Conservation (phyloP, 345 rosid genomes). For the Laguncularia racemosa region DNA sequence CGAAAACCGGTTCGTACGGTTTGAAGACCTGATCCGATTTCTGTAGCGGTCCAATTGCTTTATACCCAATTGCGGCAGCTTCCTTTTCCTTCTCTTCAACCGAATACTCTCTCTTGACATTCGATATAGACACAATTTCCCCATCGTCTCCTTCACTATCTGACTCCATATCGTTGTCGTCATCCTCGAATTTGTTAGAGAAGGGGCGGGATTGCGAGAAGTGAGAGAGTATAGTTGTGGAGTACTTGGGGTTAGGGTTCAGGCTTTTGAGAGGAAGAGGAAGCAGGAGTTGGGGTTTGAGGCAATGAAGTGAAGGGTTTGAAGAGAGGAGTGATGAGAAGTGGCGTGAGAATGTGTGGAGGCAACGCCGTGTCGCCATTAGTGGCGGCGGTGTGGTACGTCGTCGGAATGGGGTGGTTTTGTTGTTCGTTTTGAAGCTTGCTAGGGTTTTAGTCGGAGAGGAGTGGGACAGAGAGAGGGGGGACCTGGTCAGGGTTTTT, state of each 20-base stretch:
- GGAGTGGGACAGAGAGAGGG: too few relatives aligned
- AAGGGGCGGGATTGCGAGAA: slow-evolving; percentile 30
- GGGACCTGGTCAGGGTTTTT: too few relatives aligned
- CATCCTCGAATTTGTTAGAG: slow-evolving; percentile 27
- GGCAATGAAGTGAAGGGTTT: slow-evolving; percentile 13
- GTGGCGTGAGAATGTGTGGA: slow-evolving; percentile 45
- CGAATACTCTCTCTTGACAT: slow-evolving; percentile 42
- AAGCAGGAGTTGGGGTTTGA: slow-evolving; percentile 1
- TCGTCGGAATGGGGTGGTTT: too few relatives aligned
- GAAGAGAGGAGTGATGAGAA: slow-evolving; percentile 27
- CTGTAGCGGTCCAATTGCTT: slow-evolving; percentile 60
- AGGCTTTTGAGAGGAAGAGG: slow-evolving; percentile 13
- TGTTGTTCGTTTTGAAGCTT: too few relatives aligned
- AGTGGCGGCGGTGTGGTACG: background rate
- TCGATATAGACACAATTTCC: slow-evolving; percentile 20
- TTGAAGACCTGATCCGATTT: slow-evolving; percentile 53
- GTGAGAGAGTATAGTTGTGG: slow-evolving; percentile 7
- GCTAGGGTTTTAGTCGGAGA: too few relatives aligned
- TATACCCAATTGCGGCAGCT: slow-evolving; percentile 83
- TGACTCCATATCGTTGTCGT: slow-evolving; percentile 4
- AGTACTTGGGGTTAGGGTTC: slow-evolving; percentile 7
- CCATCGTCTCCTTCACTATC: slow-evolving; percentile 29
- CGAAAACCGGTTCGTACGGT: slow-evolving; percentile 68
- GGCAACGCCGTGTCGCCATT: slow-evolving; percentile 70
- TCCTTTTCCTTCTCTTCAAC: slow-evolving; percentile 66